Evolutionary conservation across 139 green algal species (phyloP).

Genomic region (Nannochloris sp.): DNA sequence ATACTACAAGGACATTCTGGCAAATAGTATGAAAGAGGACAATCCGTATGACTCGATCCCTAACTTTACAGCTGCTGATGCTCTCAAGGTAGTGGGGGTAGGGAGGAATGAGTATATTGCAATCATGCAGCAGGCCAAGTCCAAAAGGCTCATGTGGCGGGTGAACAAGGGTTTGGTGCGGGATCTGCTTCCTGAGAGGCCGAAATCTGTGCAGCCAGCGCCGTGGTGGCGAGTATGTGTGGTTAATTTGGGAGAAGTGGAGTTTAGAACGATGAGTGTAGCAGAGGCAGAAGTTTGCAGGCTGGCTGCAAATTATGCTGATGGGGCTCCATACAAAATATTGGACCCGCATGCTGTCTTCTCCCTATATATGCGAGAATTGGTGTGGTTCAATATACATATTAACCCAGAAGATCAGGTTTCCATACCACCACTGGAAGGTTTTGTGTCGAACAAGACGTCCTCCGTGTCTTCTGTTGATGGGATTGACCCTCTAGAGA

Average conservation of each 20-base stretch:
- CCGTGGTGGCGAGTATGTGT: constrained; percentile 49
- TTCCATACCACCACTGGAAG: constrained; percentile 71
- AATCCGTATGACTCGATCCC: constrained; percentile 82
- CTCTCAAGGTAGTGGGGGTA: constrained; percentile 67
- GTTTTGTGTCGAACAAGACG: constrained; percentile 88
- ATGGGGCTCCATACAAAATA: constrained; percentile 12
- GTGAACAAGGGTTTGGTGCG: constrained; percentile 70
- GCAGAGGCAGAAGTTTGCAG: constrained; percentile 53
- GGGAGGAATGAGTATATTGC: constrained; percentile 93
- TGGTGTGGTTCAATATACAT: constrained; percentile 85
- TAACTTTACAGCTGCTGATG: constrained; percentile 92
- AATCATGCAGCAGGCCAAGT: constrained; percentile 69
- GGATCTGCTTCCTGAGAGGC: constrained; percentile 53
- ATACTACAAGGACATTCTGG: constrained; percentile 82
- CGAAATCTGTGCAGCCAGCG: constrained; percentile 14
- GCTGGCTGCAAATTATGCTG: constrained; percentile 11
- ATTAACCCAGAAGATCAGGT: constrained; percentile 69
- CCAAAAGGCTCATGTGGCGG: constrained; percentile 76
- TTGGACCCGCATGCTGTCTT: constrained; percentile 26
- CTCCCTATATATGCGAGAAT: constrained; percentile 52
- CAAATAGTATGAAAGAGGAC: constrained; percentile 68
- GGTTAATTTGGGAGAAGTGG: constrained; percentile 74
- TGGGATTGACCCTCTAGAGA: constrained; percentile 67
- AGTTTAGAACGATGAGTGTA: constrained; percentile 59
- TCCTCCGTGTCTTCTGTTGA: constrained; percentile 26